A percentile compares a stretch with the other conserved stretches of the same genome.
phyloP scores from a whole-genome alignment of 441 rosid genomes.

The Brassica balearica region DNA sequence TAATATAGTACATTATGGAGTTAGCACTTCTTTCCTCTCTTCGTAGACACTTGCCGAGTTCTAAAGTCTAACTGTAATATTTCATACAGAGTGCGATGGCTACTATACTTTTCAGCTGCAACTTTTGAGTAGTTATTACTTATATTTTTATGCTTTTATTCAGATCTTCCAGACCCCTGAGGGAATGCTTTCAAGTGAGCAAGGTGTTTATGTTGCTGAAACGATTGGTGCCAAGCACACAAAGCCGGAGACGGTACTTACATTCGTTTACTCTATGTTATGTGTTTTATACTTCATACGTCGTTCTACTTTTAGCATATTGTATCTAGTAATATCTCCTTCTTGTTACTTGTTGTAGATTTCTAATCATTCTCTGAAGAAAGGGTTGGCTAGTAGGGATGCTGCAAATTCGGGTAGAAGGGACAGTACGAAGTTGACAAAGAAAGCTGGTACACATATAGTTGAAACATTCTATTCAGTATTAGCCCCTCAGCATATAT shows the following conservation, averaged over 20 bases:
- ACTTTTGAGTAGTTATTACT: conserved; percentile 13
- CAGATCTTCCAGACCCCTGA: conserved; percentile 92
- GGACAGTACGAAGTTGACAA: conserved; percentile 68
- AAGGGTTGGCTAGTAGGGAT: conserved; percentile 69
- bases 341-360: conserved; percentile 50
- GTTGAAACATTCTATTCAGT: conserved; percentile 28
- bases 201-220: conserved; percentile 93
- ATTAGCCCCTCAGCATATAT: conserved; percentile 3
- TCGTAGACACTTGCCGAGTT: conserved; percentile 7
- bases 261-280: conserved; percentile 23
- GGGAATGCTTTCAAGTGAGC: conserved; percentile 90
- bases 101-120: conserved; percentile 17
- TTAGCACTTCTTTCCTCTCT: conserved; percentile 1
- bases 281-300: not conserved
- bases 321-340: conserved; percentile 27
- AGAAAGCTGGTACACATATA: conserved; percentile 73
- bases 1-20: conserved; percentile 7
- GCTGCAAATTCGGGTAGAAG: conserved; percentile 61
- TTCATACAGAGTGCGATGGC: conserved; percentile 13
- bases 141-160: conserved; percentile 29
- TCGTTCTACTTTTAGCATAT: conserved; percentile 16
- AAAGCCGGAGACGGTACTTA: conserved; percentile 70
- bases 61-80: conserved; percentile 11
- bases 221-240: conserved; percentile 71
- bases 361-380: conserved; percentile 68